Base-by-base conservation (phyloP, 192 early-diverging fungal species). In the Backusella tuberculispora region DNA sequence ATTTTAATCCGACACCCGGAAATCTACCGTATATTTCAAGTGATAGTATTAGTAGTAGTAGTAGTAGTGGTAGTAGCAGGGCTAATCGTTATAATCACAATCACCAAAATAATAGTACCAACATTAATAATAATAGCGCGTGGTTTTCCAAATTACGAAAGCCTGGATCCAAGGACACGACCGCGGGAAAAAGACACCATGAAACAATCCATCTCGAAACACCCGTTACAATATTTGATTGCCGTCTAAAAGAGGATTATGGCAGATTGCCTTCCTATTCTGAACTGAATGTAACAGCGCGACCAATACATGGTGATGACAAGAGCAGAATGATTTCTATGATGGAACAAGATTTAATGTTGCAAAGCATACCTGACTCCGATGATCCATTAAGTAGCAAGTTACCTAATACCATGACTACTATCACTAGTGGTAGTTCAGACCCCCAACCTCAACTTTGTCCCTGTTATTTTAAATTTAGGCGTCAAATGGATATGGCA, bases 221-320 rank as follows among this genome's bases (percentile, higher is more conserved):
- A 10, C 71, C 71, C 1, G 50, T 78, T 21, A 66, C 46, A 1
- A 64, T 78, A 13, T 78, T 78, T 68, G 76, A 78, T 78, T 78
- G 76, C 41, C 71, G 76, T 21, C 45, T 78, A 19, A 78, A 78
- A 37, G 76, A 78, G 44, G 76, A 78, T 42, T 78, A 78, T 53
- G 64, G 71, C 56, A 43, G 66, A 21, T 43, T 78, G n/a, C 76
- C 76, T 13, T 78, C 76, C 7, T 78, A 78, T 42, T 78, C 72
- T 63, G 76, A 78, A 50, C 46, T 75, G 40, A 65, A 63, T 41
- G 73, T 66, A 14, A 66, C 37, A 0, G 68, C 68, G 12, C 68
- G 26, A 46, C 45, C 68, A 29, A 45, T 45, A 47, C 45, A 69
- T 44, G 44, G 44, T 24, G 68, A 69, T 1, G 68, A 69, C 26